Base-by-base conservation (phyloP, 2,329 filamentous ascomycete species). In the Kalaharituber pfeilii region DNA sequence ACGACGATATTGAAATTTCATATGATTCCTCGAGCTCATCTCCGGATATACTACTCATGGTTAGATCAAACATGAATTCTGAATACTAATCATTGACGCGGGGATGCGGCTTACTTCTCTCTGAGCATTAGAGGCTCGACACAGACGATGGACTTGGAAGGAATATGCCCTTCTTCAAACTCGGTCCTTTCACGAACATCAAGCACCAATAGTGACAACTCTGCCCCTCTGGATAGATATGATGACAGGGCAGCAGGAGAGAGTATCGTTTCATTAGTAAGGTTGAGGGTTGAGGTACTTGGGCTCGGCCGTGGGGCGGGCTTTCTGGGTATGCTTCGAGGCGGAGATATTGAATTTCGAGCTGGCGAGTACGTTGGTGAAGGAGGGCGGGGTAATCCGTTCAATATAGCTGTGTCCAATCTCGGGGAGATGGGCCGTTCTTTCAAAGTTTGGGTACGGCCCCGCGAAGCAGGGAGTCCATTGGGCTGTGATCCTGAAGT, bases 141-240 rank as follows among this genome's bases (percentile, higher is more conserved):
- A 67, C 91, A 98, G 45, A 98, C 86, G 36, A 87, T 84, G 5
- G 79, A 81, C 54, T 81, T 81, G 5, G 84, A 80, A 71, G 84
- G 83, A 59, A 98, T 87, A 66, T 98, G 91, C 0, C 91, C 91
- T 49, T 82, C 75, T 62, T 96, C 86, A 65, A 85, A 98, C 7
- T 84, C 78, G 52, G 84, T 78, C 25, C 91, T 80, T 54, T 77
- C 72, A 36, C 91, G 81, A 42, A 95, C 79, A 67, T 98, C 91
- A 60, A 98, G 86, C 24, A 96, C 67, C 11, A 98, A 70, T 24
- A 95, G 74, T 69, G 80, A 69, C 69, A 86, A 57, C 65, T 75
- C 61, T 64, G 72, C 67, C 0, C 67, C 68, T 56, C 73, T 71
- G 54, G 75, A 73, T 65, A 94, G 77, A 54, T 83, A 83, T 49